Evolutionary conservation across 306 rosid genomes (phyloP).

Genomic region (Clitoria ternatea): DNA sequence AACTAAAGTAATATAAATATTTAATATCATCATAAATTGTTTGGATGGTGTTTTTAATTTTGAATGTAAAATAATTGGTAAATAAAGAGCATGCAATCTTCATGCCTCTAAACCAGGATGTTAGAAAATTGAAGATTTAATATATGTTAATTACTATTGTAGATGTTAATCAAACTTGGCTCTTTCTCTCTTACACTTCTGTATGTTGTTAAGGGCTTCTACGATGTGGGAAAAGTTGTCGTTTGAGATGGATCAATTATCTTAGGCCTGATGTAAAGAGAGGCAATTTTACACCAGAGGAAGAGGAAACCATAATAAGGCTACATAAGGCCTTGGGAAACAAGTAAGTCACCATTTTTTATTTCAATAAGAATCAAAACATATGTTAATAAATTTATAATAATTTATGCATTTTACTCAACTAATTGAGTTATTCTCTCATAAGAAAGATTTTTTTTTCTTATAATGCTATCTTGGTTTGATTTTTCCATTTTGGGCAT

Average conservation of each 20-base stretch:
- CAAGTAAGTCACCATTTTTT: conserved; percentile 54
- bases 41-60: background rate
- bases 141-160: background rate
- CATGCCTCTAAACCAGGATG: conserved; percentile 6
- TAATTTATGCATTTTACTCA: too few species aligned
- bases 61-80: background rate
- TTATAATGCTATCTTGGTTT: background rate
- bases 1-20: background rate
- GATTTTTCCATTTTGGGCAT: background rate
- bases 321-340: conserved; percentile 66
- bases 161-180: background rate
- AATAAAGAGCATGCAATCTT: conserved; percentile 1
- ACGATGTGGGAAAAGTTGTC: conserved; percentile 94
- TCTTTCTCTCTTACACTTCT: background rate
- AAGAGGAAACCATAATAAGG: conserved; percentile 62
- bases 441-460: too few species aligned
- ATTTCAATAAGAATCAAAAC: too few species aligned
- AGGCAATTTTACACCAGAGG: conserved; percentile 68
- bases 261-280: conserved; percentile 91
- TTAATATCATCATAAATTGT: background rate
- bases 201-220: conserved; percentile 44
- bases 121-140: background rate
- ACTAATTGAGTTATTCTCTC: too few species aligned
- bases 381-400: too few species aligned
- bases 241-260: conserved; percentile 96